Conservation (phyloP, 75 land plant species). For the Pseudotsuga menziesii region DNA sequence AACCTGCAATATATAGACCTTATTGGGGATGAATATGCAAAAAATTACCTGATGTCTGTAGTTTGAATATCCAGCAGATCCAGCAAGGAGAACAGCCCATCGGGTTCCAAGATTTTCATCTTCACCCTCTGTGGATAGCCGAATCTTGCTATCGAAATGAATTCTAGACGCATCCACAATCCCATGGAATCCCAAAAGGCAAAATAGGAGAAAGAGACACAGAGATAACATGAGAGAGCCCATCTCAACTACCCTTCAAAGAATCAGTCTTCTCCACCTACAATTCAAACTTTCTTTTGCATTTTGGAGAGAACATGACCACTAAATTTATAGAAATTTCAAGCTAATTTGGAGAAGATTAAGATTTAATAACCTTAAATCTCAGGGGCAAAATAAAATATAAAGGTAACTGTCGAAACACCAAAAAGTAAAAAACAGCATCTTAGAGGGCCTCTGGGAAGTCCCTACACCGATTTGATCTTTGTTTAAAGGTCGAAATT, state of each 20-base stretch:
- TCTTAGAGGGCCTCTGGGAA: too few relatives aligned
- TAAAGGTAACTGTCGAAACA: too few relatives aligned
- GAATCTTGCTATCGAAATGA: slow-evolving; percentile 1
- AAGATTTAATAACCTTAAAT: not conserved
- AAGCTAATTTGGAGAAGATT: not conserved
- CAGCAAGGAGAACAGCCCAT: slow-evolving; percentile 35
- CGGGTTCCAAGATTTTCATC: slow-evolving; percentile 8
- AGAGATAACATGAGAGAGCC: not conserved
- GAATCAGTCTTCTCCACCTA: not conserved
- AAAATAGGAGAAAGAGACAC: not conserved
- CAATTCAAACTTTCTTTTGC: not conserved
- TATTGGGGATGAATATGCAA: too few relatives aligned
- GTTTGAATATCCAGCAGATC: slow-evolving; percentile 24
- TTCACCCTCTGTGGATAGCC: too few relatives aligned
- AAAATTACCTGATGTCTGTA: slow-evolving; percentile 31
- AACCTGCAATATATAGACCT: not conserved
- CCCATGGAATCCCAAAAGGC: not conserved
- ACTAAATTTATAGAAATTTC: slow-evolving; percentile 1
- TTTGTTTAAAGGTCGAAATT: too few relatives aligned
- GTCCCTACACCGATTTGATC: too few relatives aligned
- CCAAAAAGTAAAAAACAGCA: too few relatives aligned
- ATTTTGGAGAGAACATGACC: not conserved
- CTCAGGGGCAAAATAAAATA: too few relatives aligned
- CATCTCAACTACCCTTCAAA: slow-evolving; percentile 11
- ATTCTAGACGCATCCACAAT: not conserved